Evolutionary conservation across 2,329 filamentous ascomycete species (phyloP), one percentile per base, ranked within the genome.

Genomic region (Verticillium nonalfalfae): DNA sequence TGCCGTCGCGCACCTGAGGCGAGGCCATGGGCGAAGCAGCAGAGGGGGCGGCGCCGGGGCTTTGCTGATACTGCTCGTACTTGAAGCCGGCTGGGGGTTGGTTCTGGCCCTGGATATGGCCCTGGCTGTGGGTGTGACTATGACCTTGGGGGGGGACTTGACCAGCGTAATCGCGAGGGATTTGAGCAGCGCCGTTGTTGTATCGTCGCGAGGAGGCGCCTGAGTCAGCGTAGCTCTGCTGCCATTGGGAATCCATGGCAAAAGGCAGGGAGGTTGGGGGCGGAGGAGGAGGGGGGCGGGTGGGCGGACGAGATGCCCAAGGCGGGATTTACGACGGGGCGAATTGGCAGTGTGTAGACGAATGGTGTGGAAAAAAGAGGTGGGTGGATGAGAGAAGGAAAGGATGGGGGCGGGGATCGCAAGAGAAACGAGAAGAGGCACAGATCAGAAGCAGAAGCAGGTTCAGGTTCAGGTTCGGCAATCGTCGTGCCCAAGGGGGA

Each of bases 191-290:
- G 67, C 81, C 81, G 75, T 85, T 87, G 75, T 85, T 87, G 74
- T 87, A 89, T 77, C 88, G 85, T 76, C 84, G 82, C 71, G 87
- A 81, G 73, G 83, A 82, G 71, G 81, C 82, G 70, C 82, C 75
- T 73, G 86, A 79, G 75, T 90, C 87, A 73, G 83, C 78, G 76
- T 90, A 91, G 66, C 82, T 75, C 78, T 87, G 85, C 79, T 88
- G 78, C 78, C 69, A 68, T 67, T 70, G 73, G 60, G 75, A 75
- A 73, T 83, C 81, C 81, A 83, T 83, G 71, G 72, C 70, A 71
- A 69, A 67, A 26, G 59, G 14, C 40, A 34, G 39, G 56, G 35
- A 60, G 58, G 40, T 61, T 63, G 60, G 50, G 56, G 35, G 36
- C 59, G 56, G 64, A 35, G 60, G 59, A 62, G 56, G 63, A 40